phyloP scores from a whole-genome alignment of 441 rosid species.

The Adansonia madagascariensis region DNA sequence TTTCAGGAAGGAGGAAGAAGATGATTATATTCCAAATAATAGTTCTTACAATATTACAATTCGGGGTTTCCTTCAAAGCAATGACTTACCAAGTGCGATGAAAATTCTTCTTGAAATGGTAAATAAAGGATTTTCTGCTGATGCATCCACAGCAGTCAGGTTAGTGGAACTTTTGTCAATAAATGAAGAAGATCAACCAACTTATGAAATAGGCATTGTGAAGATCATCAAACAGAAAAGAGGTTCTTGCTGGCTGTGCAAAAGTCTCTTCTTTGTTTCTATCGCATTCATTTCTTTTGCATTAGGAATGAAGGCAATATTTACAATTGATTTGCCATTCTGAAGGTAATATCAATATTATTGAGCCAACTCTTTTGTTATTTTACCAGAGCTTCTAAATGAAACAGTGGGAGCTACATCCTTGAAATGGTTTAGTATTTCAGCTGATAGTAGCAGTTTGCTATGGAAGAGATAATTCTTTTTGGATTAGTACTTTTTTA shows the following conservation, averaged over 20 bases:
- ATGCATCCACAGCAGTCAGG: slow-evolving; percentile 7
- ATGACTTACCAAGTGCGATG: slow-evolving; percentile 17
- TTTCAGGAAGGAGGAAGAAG: slow-evolving; percentile 26
- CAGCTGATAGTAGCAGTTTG: background rate
- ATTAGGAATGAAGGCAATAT: background rate
- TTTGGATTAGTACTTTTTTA: background rate
- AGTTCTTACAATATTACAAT: slow-evolving; percentile 22
- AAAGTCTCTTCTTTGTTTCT: background rate
- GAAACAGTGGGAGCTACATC: background rate
- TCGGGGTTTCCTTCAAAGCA: slow-evolving; percentile 27
- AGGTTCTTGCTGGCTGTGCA: background rate
- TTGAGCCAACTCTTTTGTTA: background rate
- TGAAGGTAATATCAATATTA: background rate
- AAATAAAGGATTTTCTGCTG: slow-evolving; percentile 20
- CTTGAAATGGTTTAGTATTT: background rate
- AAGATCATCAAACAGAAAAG: background rate
- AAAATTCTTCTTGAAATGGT: slow-evolving; percentile 20
- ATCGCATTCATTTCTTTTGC: background rate
- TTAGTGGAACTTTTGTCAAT: slow-evolving; percentile 5
- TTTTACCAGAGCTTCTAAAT: background rate
- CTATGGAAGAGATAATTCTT: background rate
- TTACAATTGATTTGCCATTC: background rate
- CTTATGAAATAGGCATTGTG: slow-evolving; percentile 8
- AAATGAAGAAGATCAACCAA: background rate
- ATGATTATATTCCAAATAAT: slow-evolving; percentile 22